Evolutionary conservation across 2,329 filamentous ascomycete species (phyloP).

Genomic region (Fusarium hainanense): DNA sequence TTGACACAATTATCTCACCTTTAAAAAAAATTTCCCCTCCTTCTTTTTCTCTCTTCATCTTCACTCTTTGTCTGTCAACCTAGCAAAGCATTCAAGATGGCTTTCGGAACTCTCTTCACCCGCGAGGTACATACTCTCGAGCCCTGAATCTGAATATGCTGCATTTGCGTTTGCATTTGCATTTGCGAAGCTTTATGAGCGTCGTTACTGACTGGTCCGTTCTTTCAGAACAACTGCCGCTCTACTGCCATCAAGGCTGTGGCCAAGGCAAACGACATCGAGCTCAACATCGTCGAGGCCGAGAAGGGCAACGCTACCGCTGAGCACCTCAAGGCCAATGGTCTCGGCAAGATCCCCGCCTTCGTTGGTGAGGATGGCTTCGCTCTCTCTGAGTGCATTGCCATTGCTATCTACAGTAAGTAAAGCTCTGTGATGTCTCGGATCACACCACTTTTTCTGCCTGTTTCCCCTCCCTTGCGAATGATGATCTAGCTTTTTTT

Average conservation of each 20-base stretch:
- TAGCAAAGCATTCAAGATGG: conserved; percentile 72
- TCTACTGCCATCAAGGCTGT: conserved; percentile 89
- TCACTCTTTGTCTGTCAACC: conserved; percentile 42
- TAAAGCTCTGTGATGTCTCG: conserved; percentile 49
- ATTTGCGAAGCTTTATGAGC: conserved; percentile 27
- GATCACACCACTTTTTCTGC: conserved; percentile 47
- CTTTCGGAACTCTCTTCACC: conserved; percentile 98
- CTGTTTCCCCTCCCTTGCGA: conserved; percentile 36
- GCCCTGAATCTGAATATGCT: conserved; percentile 32
- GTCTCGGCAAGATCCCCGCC: conserved; percentile 90
- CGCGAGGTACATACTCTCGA: conserved; percentile 69
- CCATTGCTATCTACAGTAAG: conserved; percentile 98
- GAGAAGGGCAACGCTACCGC: conserved; percentile 71
- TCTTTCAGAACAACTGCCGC: conserved; percentile 83
- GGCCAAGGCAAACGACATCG: conserved; percentile 96
- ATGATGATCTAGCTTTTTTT: conserved; percentile 78
- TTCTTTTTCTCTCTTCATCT: conserved; percentile 43
- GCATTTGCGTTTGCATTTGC: conserved; percentile 14
- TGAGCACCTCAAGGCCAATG: conserved; percentile 88
- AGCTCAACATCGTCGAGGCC: conserved; percentile 84
- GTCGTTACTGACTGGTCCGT: conserved; percentile 50
- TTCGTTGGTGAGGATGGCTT: conserved; percentile 95
- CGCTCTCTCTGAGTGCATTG: conserved; percentile 87
- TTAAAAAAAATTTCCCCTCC: conserved; percentile 51
- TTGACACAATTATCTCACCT: conserved; percentile 34